Evolutionary conservation across 2,329 filamentous ascomycete species (phyloP), one percentile per base, ranked within the genome.

Genomic region (Aspergillus tubingensis): DNA sequence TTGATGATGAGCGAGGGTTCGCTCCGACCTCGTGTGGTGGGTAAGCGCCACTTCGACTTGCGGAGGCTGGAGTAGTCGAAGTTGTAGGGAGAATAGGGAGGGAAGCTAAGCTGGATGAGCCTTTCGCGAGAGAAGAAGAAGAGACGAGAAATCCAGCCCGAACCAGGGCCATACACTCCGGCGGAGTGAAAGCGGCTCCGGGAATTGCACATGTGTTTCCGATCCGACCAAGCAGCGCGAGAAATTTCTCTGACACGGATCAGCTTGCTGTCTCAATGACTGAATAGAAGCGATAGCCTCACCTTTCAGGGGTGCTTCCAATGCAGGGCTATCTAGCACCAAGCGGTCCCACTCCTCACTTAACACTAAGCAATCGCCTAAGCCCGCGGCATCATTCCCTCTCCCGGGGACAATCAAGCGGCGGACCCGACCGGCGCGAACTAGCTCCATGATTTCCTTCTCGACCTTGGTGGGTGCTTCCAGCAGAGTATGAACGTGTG

Each of bases 401-500:
- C 86, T 77, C 15, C 84, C 82, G 0, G 84, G 83, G 27, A 88
- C 79, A 5, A 79, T 80, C 52, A 88, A 73, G 60, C 83, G 83
- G 36, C 85, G 77, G 19, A 88, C 65, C 3, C 79, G 77, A 32
- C 85, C 84, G 3, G 76, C 70, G 27, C 78, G 78, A 3, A 83
- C 73, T 32, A 87, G 71, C 23, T 83, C 77, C 15, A 82, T 81
- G 51, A 88, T 83, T 65, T 88, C 85, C 41, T 84, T 78, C 68
- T 88, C 86, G 0, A 82, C 84, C n/a, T 74, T 75, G 0, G 86
- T 88, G 5, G 85, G 81, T 2, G 83, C 83, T 21, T 78, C 74
- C 39, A 83, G 77, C 13, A 88, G 68, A 1, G 85, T 85, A 72
- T 88, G 84, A 0, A 88, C 75, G 72, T 88, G 86, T 17, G 85